Evolutionary conservation across 2,329 filamentous ascomycete species (phyloP), one percentile per base, ranked within the genome.

Genomic region (Exophiala phaeomuriformis): DNA sequence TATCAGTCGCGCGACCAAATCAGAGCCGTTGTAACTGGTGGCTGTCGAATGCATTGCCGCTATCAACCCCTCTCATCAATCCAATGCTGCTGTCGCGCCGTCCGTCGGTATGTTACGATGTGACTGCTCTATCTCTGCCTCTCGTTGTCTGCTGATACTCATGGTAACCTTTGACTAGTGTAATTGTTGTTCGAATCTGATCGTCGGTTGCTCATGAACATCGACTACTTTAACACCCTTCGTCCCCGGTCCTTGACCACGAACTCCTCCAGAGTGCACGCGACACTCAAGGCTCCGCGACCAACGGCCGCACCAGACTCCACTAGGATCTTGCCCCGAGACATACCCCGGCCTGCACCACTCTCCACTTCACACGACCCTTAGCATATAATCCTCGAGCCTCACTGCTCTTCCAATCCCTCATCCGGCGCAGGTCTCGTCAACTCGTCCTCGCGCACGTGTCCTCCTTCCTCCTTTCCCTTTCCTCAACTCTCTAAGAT

Each of bases 111-210:
- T 53, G 53, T 40, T 52, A 56, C 56, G 48, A 58, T 58, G 51
- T 51, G 42, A 58, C 56, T 49, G 43, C 53, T 58, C 53, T 58
- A 58, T 58, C 56, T 58, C 47, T 56, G 35, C 49, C 47, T 49
- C 46, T 47, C 44, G 30, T 37, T 49, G 32, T 42, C 48, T 46
- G 47, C 27, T 29, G 39, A 9, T 5, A 12, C 44, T 51, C 35
- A 28, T 47, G 27, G 28, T 31, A 46, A 41, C 35, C 42, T 51
- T 32, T 45, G 12, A 19, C 19, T 19, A 19, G 19, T 19, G 19
- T 19, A 19, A 19, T 19, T 19, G 19, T 19, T 19, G 19, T 19
- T 19, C 19, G 19, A 19, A 19, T 19, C 19, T 19, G 19, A 19
- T 19, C 19, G 19, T 19, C 19, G 19, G 19, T 19, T 19, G 19